Base-by-base conservation (phyloP, 2,329 filamentous ascomycete genomes). In the Podosphaera leucotricha region DNA sequence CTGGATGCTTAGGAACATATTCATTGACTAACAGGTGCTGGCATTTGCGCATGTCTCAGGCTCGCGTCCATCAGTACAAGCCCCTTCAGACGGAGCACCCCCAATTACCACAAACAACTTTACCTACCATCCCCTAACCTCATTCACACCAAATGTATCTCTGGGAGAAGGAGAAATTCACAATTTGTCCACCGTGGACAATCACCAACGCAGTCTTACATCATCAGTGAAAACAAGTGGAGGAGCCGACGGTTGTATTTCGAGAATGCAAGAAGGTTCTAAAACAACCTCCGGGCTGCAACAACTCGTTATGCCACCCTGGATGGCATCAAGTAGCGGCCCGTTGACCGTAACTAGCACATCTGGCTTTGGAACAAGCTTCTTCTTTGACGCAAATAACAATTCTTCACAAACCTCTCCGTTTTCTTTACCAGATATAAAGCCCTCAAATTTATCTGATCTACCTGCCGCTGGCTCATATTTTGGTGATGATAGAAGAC, bases 341-440 rank as follows among this genome's bases (percentile, higher is more conserved):
- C 50, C 50, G 48, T 54, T 48, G 51, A 54, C 48, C 22, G 50
- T 51, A 43, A 53, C 56, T 16, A 44, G 55, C 44, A 52, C 49
- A 49, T 50, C 50, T 21, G 26, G 43, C 33, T 60, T 66, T 55
- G 58, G 62, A 33, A 70, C 68, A 41, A 79, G 66, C 58, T 85
- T 84, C 60, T 80, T 74, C 61, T 75, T 84, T 59, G 57, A 85
- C 56, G 82, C 78, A 28, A 78, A 70, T 63, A 80, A 86, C 55
- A 77, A 83, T 53, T 63, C 82, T 44, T 85, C 82, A 26, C 52
- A 54, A 46, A 54, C 41, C 37, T 75, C 72, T 24, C 83, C 84
- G 54, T 63, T 82, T 45, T 85, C 82, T 20, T 43, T 56, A 22
- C 57, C 55, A 7, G 68, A 65, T 3, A 7, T 33, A 11, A 45